Evolutionary conservation across 139 green algal genomes (phyloP), one percentile per base, ranked within the genome.

Genomic region (Zygnema circumcarinatum): DNA sequence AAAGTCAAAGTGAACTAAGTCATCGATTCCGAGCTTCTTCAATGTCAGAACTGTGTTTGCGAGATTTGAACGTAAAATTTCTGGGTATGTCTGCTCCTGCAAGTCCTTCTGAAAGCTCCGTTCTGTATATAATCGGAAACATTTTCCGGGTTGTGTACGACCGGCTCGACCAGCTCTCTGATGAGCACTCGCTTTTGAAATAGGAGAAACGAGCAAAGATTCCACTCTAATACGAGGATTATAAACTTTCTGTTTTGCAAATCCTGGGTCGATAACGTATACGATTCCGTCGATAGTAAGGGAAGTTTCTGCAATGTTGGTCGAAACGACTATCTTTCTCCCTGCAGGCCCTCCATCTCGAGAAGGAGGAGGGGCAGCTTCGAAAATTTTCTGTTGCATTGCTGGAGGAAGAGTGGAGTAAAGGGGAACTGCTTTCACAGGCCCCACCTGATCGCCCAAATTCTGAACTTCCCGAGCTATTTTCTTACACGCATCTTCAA

Each of bases 1-100:
- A 94, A 99, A 99, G 94, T 99, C 97, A 93, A 99, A 99, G 92
- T 99, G 97, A 53, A 99, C 97, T 90, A 99, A 92, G 92, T 99
- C 97, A 74, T 99, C 95, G 47, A 99, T 98, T 67, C 97, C 97
- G 79, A 99, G 94, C 95, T 99, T 99, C 88, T 99, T 99, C 7
- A 99, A 79, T 11, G 80, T 90, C 87, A 99, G 91, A 83, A 99
- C 97, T 56, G 99, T 96, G 0, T 91, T 96, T 68, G 96, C 96
- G 41, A 99, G 94, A 92, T 99, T 99, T 79, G 95, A 98, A 38
- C 97, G 92, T 91, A 99, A 88, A 90, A 99, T 99, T 92, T 99
- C 97, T 7, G 97, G 97, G 93, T 99, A 99, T 0, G 97, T 99
- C 93, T 99, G 97, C 92, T 99, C 97, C 92, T 98, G 95, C 79